These are phyloP conservation scores for Plasmodium fragile DNA, from an alignment of 169 alveolate species.

Conservation along the genomic window DNA sequence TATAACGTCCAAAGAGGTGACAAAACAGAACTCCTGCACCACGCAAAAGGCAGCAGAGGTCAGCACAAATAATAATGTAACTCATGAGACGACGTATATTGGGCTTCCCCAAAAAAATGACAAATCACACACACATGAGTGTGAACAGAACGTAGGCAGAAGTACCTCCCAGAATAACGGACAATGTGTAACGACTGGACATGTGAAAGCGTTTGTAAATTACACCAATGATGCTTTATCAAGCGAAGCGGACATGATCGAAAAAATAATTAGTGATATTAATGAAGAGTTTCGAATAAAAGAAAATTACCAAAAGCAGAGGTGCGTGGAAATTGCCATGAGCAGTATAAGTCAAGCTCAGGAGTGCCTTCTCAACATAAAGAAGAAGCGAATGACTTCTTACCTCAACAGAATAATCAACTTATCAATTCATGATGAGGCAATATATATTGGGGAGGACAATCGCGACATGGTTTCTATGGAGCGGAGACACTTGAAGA, in stretches of 20 bases:
- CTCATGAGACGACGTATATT: not conserved
- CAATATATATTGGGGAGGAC: constrained; percentile 19
- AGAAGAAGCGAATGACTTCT: constrained; percentile 39
- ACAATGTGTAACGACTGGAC: not conserved
- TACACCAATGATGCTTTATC: not conserved
- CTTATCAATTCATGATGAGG: constrained; percentile 25
- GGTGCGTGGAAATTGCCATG: constrained; percentile 57
- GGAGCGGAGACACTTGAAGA: not conserved
- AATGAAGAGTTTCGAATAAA: not conserved
- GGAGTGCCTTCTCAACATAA: constrained; percentile 50
- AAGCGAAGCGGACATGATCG: not conserved
- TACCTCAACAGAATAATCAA: constrained; percentile 49
- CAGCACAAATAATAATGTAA: not conserved
- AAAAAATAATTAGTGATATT: constrained; percentile 3
- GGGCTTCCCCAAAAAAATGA: not conserved
- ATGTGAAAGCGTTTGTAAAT: not conserved
- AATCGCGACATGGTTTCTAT: not conserved
- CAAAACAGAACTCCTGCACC: not conserved
- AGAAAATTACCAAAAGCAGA: constrained; percentile 30
- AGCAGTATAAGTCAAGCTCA: constrained; percentile 70
- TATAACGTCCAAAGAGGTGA: not conserved
- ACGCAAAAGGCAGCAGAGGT: not conserved
- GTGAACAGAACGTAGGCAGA: not conserved
- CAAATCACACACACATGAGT: not conserved
- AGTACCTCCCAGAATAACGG: not conserved